These are phyloP conservation scores for Gaeumannomyces sp. DNA, from an alignment of 2,329 filamentous ascomycete genomes.

Conservation along the genomic window DNA sequence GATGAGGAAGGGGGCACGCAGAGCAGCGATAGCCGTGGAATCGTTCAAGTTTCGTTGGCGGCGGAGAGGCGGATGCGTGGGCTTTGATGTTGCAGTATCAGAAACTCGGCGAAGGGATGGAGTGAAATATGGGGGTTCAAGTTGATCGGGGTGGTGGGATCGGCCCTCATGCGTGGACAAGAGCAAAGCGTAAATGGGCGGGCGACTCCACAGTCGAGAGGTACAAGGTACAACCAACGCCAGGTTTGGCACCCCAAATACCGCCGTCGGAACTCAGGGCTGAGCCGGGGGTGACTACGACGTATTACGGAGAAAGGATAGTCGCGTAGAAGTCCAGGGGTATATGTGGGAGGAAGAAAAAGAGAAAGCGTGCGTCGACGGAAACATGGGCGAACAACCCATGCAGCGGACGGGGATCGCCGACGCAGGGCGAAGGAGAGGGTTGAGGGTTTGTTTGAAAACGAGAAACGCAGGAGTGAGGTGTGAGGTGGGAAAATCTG, in stretches of 20 bases:
- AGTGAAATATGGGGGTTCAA: conserved; percentile 1
- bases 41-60: background rate
- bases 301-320: background rate
- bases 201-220: background rate
- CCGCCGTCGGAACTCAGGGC: background rate
- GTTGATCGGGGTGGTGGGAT: background rate
- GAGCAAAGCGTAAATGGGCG: background rate
- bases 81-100: background rate
- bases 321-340: too few species aligned
- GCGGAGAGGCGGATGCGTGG: background rate
- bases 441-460: background rate
- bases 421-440: background rate
- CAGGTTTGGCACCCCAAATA: background rate
- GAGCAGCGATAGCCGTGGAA: background rate
- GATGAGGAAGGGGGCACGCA: background rate
- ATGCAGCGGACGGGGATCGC: background rate
- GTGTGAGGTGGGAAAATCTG: conserved; percentile 4
- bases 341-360: background rate
- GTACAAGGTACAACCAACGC: background rate
- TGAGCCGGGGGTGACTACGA: background rate
- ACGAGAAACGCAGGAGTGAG: background rate
- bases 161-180: background rate
- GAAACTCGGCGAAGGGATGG: background rate
- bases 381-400: background rate
- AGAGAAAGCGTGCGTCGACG: background rate